Percentiles rank a stretch among this genome's conserved stretches.
phyloP scores from a whole-genome alignment of 257 asterid species.

The Plantago elongata region DNA sequence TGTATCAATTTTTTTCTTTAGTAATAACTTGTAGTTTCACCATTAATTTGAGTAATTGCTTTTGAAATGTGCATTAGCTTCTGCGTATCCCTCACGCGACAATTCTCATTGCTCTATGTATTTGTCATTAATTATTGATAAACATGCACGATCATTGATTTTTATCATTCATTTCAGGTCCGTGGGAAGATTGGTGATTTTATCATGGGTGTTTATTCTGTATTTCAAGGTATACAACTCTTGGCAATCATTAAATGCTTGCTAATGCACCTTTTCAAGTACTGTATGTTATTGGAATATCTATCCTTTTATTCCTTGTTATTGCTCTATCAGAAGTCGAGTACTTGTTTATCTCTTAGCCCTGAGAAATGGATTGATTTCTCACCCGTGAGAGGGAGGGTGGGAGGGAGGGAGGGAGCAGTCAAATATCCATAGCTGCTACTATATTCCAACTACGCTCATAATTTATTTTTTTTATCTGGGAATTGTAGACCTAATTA shows the following conservation, averaged over 20 bases:
- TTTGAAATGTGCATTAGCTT: constrained; percentile 9
- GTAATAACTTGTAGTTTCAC: neutral
- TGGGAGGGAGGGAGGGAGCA: too few relatives aligned
- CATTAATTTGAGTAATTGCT: neutral
- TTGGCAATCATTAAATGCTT: constrained; percentile 8
- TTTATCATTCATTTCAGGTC: constrained; percentile 46
- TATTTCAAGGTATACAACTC: constrained; percentile 67
- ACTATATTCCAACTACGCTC: too few relatives aligned
- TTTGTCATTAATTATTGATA: neutral
- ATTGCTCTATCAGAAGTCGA: neutral
- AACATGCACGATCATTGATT: constrained; percentile 12
- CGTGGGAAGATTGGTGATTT: constrained; percentile 72
- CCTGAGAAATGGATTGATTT: neutral
- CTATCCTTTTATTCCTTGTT: neutral
- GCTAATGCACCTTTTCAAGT: constrained; percentile 3
- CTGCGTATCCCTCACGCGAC: neutral
- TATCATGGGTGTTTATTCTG: constrained; percentile 57
- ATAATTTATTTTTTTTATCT: constrained; percentile 1
- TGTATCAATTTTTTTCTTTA: neutral
- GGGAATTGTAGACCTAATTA: neutral
- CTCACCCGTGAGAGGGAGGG: too few relatives aligned
- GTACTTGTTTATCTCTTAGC: neutral
- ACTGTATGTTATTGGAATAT: too few relatives aligned
- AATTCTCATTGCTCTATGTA: neutral
- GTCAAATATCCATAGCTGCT: too few relatives aligned